Percentiles rank a stretch among this genome's conserved stretches.
These are phyloP conservation scores for Aspergillus flavus DNA, from an alignment of 2,329 filamentous ascomycete genomes.

Conservation along the genomic window DNA sequence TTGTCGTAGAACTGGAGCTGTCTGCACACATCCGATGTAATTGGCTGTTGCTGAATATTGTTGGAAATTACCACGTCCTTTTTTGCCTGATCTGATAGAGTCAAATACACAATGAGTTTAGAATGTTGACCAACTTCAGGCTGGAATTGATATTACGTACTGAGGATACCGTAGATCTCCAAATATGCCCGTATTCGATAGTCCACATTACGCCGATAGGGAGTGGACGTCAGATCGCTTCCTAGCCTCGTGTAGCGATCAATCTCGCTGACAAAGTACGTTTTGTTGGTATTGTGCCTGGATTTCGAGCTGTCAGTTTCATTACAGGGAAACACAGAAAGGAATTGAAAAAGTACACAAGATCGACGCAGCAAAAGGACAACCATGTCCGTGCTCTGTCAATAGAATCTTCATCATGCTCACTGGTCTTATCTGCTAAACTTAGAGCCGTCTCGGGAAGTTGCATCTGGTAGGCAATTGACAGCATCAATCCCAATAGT, in stretches of 20 bases:
- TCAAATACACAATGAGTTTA: neutral
- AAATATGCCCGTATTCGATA: neutral
- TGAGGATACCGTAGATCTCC: neutral
- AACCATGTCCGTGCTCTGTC: neutral
- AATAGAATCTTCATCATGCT: neutral
- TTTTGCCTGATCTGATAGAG: neutral
- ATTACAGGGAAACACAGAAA: neutral
- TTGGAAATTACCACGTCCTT: neutral
- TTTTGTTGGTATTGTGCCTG: neutral
- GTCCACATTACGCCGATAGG: neutral
- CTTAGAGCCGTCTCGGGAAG: neutral
- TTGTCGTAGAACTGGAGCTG: neutral
- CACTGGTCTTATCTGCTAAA: neutral
- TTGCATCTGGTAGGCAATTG: neutral
- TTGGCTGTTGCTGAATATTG: neutral
- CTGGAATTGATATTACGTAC: neutral
- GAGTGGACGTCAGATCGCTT: neutral
- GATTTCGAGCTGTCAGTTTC: neutral
- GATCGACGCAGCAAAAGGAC: neutral
- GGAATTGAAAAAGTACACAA: neutral
- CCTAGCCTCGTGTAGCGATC: neutral
- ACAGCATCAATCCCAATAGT: neutral
- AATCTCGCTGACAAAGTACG: neutral
- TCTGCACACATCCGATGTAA: neutral
- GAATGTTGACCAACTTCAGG: neutral